A percentile compares a stretch with the other conserved stretches of the same genome.
These are phyloP conservation scores for Coniochaeta ligniaria DNA, from an alignment of 2,329 filamentous ascomycete genomes.

Conservation along the genomic window DNA sequence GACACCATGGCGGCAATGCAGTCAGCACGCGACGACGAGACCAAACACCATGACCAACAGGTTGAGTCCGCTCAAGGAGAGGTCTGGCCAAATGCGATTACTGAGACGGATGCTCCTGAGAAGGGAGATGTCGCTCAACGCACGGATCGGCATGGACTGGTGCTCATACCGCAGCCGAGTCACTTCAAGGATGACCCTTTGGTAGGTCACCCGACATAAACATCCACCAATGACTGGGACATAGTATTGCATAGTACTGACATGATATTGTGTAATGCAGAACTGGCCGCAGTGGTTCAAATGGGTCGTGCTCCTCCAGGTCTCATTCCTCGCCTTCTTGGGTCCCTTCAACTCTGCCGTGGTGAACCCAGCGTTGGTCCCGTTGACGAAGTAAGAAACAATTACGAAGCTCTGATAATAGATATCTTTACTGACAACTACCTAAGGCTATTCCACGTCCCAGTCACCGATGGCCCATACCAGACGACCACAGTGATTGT, in stretches of 20 bases:
- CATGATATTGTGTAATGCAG: neutral
- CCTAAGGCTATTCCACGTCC: neutral
- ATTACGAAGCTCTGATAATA: no score
- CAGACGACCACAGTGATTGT: conserved; percentile 8
- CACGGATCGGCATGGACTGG: conserved; percentile 1
- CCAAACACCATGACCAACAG: neutral
- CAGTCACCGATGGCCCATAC: neutral
- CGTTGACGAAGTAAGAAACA: neutral
- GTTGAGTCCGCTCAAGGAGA: neutral
- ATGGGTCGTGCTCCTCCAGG: conserved; percentile 10
- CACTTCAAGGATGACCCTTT: conserved; percentile 1
- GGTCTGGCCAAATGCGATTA: neutral
- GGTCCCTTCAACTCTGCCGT: conserved; percentile 9
- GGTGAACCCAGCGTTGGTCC: conserved; percentile 5
- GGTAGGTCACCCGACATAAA: neutral
- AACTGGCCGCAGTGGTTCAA: conserved; percentile 13
- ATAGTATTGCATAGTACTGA: neutral
- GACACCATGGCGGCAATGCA: neutral
- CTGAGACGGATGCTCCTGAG: neutral
- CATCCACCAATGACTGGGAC: neutral
- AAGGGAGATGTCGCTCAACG: neutral
- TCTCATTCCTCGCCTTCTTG: conserved; percentile 10
- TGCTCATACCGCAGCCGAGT: neutral
- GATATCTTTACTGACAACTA: no score
- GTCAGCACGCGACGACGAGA: neutral